Evolutionary conservation across 179 eudicot genomes (phyloP), one percentile per base, ranked within the genome.

Genomic region (Nepenthes alata): DNA sequence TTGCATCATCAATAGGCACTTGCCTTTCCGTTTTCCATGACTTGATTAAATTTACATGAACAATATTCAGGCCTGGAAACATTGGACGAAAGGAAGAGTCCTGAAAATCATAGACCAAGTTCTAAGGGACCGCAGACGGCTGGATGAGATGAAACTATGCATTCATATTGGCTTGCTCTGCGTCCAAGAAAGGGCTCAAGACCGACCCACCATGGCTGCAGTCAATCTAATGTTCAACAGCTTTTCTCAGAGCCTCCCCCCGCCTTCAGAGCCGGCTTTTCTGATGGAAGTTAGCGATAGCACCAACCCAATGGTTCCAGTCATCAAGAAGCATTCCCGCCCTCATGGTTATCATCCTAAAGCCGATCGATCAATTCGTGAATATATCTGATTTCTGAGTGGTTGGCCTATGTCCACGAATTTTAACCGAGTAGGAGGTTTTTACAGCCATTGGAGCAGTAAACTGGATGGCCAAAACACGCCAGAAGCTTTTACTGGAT

Each of bases 111-210:
- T 13, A 54, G 57, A 54, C 14, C 35, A 13, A 54, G 34, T 25
- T 10, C 9, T 54, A 12, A 14, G 25, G 9, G 57, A 54, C 4
- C 7, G 8, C 3, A 0, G 15, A 4, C 9, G 10, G 34, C 12
- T 2, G 15, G 14, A 54, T 2, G 57, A 54, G 14, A 25, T 54
- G 8, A 54, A n/a, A 54, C 15, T 14, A 54, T 54, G 57, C 57
- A 54, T 54, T 54, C 57, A 54, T 54, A 54, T 54, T 25, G 57
- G 57, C 34, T 16, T 54, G 1, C 25, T 54, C 10, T 54, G 57
- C 14, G 57, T 54, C 7, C 57, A 54, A 54, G 57, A 54, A 54
- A 13, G 14, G 12, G 57, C 34, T n/a, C 16, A 13, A 25, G 5
- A 54, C 8, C 15, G 57, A 54, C 57, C 57, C 12, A 54, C 57